Base-by-base conservation (phyloP, 768 basidiomycete species). In the Tephrocybe sp. region DNA sequence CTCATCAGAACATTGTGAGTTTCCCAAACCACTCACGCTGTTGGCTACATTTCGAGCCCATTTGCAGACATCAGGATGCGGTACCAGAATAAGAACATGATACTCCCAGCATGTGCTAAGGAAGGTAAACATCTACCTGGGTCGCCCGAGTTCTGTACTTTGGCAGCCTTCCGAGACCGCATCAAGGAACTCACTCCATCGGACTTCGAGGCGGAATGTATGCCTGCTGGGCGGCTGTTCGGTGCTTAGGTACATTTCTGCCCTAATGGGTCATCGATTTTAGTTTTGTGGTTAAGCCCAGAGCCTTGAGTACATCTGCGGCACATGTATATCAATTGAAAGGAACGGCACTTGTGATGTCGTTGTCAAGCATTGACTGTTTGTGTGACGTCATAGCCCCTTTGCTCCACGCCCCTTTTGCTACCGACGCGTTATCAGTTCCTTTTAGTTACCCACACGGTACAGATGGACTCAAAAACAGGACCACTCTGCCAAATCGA, bases 141-240 rank as follows among this genome's bases (percentile, higher is more conserved):
- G 2, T 75, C 73, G 10, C 89, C 88, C 0, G 88, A 90, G 62
- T 83, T 90, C 58, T 90, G 89, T 66, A 83, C 83, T 4, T 69
- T 90, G 32, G 64, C 72, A 11, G 84, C 83, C 18, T 90, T 90
- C 69, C 69, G 71, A 32, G 74, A 75, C 38, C 75, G 84, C 15
- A 81, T 88, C 11, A 72, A 72, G 57, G 82, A 85, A 58, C 71
- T 90, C 2, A 85, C 84, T 4, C 87, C 88, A 10, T 60, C 59
- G 3, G 74, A 90, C 54, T 90, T 85, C 81, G 81, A 75, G 40
- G 65, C 66, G 4, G 89, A 90, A 63, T 91, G 89, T 63, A 57
- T 63, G n/a, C 68, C 68, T 21, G 55, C 62, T 50, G 69, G 70
- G 28, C 55, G 54, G 39, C 6, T 11, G 28, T 54, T 46, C 32